Percentiles rank a stretch among this genome's conserved stretches.
phyloP scores from a whole-genome alignment of 176 grass and related monocot genomes.

The Aegilops bicornis region DNA sequence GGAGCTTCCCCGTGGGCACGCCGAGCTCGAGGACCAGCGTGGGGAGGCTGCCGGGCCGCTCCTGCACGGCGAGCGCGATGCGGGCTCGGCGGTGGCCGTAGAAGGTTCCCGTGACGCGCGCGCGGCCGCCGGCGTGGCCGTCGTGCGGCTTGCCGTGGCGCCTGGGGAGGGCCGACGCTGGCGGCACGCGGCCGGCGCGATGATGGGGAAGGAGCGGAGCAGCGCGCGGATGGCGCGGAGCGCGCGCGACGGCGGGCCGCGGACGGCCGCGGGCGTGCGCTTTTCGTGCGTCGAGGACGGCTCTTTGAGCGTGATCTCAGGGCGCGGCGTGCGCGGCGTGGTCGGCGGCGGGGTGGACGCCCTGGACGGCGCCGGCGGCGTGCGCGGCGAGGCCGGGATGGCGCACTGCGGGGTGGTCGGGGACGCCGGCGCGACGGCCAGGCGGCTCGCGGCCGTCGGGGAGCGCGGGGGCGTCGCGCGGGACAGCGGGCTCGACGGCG shows the following conservation, averaged over 20 bases:
- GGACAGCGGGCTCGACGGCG: slow-evolving; percentile 31
- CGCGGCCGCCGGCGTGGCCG: slow-evolving; percentile 56
- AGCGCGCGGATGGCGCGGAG: slow-evolving; percentile 63
- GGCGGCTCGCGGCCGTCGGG: slow-evolving; percentile 17
- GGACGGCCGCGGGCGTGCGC: slow-evolving; percentile 26
- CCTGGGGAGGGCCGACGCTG: slow-evolving; percentile 39
- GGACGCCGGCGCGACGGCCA: slow-evolving; percentile 30
- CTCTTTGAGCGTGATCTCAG: slow-evolving; percentile 56
- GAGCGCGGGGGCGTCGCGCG: slow-evolving; percentile 42
- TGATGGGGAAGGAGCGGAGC: slow-evolving; percentile 74
- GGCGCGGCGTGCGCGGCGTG: slow-evolving; percentile 41
- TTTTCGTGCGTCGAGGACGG: slow-evolving; percentile 45
- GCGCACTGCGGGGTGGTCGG: slow-evolving; percentile 44
- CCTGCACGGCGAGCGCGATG: slow-evolving; percentile 77
- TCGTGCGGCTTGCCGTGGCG: slow-evolving; percentile 46
- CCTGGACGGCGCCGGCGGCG: slow-evolving; percentile 6
- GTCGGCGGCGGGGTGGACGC: slow-evolving; percentile 39
- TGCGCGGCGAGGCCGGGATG: slow-evolving; percentile 41
- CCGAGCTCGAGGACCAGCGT: slow-evolving; percentile 79
- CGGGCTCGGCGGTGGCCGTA: slow-evolving; percentile 71
- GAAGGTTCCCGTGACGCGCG: slow-evolving; percentile 68
- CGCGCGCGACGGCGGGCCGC: slow-evolving; percentile 39
- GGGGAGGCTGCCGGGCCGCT: slow-evolving; percentile 71
- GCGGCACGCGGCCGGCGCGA: slow-evolving; percentile 68
- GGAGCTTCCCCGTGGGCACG: slow-evolving; percentile 74